Evolutionary conservation across 2,329 filamentous ascomycete species (phyloP).

Genomic region (Fusarium penzigii): DNA sequence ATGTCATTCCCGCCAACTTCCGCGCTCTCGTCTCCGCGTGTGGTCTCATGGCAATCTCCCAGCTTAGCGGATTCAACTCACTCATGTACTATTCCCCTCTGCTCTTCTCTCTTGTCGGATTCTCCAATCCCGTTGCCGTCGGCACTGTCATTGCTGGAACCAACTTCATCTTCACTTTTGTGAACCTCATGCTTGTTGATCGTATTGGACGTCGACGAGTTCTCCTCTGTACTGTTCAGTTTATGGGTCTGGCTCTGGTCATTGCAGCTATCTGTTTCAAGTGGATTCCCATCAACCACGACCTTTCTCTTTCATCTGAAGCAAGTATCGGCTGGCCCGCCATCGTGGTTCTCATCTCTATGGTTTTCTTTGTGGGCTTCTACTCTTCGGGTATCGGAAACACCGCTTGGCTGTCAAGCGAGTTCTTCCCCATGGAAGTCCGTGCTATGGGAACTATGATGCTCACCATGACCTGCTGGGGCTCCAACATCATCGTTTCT

Average conservation of each 20-base stretch:
- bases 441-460: conserved; percentile 51
- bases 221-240: conserved; percentile 44
- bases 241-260: conserved; percentile 45
- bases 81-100: conserved; percentile 52
- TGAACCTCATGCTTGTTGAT: conserved; percentile 50
- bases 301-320: conserved; percentile 39
- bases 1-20: conserved; percentile 44
- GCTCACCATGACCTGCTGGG: conserved; percentile 49
- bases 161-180: conserved; percentile 51
- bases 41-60: conserved; percentile 53
- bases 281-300: conserved; percentile 42
- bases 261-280: conserved; percentile 45
- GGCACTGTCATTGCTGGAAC: conserved; percentile 45
- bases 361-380: conserved; percentile 31
- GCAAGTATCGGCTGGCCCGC: conserved; percentile 35
- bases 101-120: conserved; percentile 51
- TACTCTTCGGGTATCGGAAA: conserved; percentile 48
- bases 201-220: conserved; percentile 45
- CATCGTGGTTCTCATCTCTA: conserved; percentile 43
- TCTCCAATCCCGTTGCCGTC: conserved; percentile 49
- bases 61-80: conserved; percentile 55
- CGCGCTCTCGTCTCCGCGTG: conserved; percentile 48
- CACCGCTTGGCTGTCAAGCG: conserved; percentile 48
- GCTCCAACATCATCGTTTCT: conserved; percentile 49
- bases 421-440: conserved; percentile 49